Percentiles rank a stretch among this genome's conserved stretches.
Conservation (phyloP, 164 flowering plant genomes). For the Vitis rotundifolia region DNA sequence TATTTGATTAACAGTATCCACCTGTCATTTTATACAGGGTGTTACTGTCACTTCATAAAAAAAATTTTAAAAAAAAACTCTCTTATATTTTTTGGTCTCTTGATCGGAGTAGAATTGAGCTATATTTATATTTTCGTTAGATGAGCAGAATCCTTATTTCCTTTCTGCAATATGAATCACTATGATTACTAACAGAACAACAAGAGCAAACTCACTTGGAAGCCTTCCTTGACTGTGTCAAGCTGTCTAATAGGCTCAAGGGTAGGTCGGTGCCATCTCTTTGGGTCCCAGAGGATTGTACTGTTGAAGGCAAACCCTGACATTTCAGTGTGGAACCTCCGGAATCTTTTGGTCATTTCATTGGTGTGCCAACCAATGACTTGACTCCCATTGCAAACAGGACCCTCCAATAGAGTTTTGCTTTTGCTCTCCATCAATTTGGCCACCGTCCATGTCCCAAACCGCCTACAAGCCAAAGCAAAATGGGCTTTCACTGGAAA, state of each 20-base stretch:
- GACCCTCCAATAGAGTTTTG: slow-evolving; percentile 54
- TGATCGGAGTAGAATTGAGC: not conserved
- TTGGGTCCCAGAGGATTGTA: slow-evolving; percentile 86
- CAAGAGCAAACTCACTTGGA: slow-evolving; percentile 49
- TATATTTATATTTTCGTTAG: not conserved
- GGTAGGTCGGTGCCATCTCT: slow-evolving; percentile 76
- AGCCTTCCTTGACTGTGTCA: slow-evolving; percentile 50
- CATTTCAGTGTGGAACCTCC: slow-evolving; percentile 75
- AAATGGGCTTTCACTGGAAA: not conserved
- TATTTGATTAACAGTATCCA: not conserved
- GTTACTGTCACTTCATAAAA: no score
- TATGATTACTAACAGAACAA: not conserved
- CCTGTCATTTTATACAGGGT: no score
- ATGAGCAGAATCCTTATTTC: not conserved
- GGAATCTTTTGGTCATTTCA: slow-evolving; percentile 25
- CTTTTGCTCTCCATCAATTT: slow-evolving; percentile 35
- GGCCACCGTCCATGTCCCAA: slow-evolving; percentile 88
- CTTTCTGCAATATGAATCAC: not conserved
- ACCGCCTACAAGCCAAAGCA: slow-evolving; percentile 50
- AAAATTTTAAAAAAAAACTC: no score
- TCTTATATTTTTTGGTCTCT: no score
- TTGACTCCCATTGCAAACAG: slow-evolving; percentile 72
- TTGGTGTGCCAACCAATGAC: slow-evolving; percentile 83
- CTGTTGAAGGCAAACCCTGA: slow-evolving; percentile 94
- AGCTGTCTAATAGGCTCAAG: slow-evolving; percentile 65